Evolutionary conservation across 495 filamentous ascomycete species (phyloP), one percentile per base, ranked within the genome.

Genomic region (Chaetomium tenue): DNA sequence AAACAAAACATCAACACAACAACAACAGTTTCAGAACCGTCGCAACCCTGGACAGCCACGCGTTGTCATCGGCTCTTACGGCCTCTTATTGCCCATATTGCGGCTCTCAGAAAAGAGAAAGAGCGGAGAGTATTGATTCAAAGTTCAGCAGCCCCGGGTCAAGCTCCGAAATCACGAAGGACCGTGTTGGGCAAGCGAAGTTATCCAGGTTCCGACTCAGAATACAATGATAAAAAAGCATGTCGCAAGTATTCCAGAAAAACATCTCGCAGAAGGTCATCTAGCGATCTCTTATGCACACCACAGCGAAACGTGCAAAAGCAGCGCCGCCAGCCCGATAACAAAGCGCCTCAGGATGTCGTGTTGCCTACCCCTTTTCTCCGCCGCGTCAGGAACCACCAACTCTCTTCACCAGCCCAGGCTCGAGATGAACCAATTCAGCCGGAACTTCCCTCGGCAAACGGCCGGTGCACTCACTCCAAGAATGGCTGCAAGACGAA

Each of bases 11-110:
- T 37, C 7, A 28, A 1, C 12, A 40, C 7, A n/a, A 13, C 13
- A n/a, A 13, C 13, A 22, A 11, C 13, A 22, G 20, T 37, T 39
- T 39, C 60, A 30, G 66, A 70, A 37, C 56, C 54, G 37, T 4
- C 68, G 5, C 66, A 70, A 58, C 75, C 79, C 33, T 87, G 85
- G 85, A 86, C 82, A 8, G 75, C 83, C 11, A 79, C 83, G 20
- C 70, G 83, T 63, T 87, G 85, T 56, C 77, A 83, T 59, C 79
- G 83, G 13, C 73, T 87, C 8, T 74, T 87, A 25, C 78, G 84
- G 33, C 83, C 83, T 18, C 70, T 87, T 26, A 72, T 82, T 23
- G 79, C 82, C 22, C 79, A 82, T 39, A 77, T 87, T 23, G 69
- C 79, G 62, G 76, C 81, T 11, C 71, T 86, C 16, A 78, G 77